Evolutionary conservation across 306 rosid genomes (phyloP).

Genomic region (Ammopiptanthus mongolicus): DNA sequence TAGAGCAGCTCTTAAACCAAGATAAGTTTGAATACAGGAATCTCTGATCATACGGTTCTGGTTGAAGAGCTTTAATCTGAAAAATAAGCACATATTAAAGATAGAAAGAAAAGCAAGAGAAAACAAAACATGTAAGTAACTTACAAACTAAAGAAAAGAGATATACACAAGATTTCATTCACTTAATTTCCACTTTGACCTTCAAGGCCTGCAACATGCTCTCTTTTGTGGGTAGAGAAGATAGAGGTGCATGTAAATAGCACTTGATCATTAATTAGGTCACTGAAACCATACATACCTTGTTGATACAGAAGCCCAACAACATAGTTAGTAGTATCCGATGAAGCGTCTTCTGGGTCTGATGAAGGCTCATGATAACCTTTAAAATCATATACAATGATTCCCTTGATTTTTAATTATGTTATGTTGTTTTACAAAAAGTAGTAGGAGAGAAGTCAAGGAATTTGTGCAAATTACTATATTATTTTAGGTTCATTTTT

Average conservation of each 20-base stretch:
- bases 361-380: neutral
- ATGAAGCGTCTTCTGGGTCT: neutral
- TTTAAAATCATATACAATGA: neutral
- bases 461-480: neutral
- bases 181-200: neutral
- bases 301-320: neutral
- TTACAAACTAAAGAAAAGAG: neutral
- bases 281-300: neutral
- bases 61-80: neutral
- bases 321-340: neutral
- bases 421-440: neutral
- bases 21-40: conserved; percentile 7
- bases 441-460: neutral
- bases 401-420: neutral
- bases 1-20: conserved; percentile 21
- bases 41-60: conserved; percentile 23
- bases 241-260: neutral
- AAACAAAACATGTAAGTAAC: neutral
- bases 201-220: neutral
- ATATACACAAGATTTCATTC: neutral
- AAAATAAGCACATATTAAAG: neutral
- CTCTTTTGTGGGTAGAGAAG: neutral
- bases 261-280: neutral
- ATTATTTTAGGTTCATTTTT: neutral
- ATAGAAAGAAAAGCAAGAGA: neutral